A percentile compares a stretch with the other conserved stretches of the same genome.
These are phyloP conservation scores for Plectosphaerella cucumerina DNA, from an alignment of 2,329 filamentous ascomycete species.

Conservation along the genomic window DNA sequence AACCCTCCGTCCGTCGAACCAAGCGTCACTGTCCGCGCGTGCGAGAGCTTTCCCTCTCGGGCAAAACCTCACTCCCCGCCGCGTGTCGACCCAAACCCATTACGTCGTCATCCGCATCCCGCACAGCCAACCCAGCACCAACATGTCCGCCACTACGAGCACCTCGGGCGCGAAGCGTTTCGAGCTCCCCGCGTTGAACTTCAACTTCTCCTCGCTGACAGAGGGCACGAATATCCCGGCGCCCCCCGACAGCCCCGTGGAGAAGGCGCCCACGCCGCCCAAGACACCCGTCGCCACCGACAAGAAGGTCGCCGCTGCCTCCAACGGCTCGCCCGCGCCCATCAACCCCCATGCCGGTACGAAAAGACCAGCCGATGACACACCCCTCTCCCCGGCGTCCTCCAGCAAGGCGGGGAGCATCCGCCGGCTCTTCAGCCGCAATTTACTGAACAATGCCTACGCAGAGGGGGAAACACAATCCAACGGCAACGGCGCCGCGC, in stretches of 20 bases:
- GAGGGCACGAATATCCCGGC: slow-evolving; percentile 59
- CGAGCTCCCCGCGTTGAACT: slow-evolving; percentile 53
- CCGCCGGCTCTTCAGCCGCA: slow-evolving; percentile 53
- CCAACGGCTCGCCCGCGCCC: not conserved
- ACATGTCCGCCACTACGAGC: slow-evolving; percentile 6
- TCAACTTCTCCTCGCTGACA: slow-evolving; percentile 56
- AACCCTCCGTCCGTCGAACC: too few species aligned
- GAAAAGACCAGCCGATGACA: slow-evolving; percentile 47
- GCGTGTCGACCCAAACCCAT: too few species aligned
- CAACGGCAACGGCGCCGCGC: slow-evolving; percentile 28
- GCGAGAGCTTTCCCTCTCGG: too few species aligned
- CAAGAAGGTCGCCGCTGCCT: slow-evolving; percentile 16
- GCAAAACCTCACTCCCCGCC: too few species aligned
- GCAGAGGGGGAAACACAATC: slow-evolving; percentile 42
- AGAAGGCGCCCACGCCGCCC: slow-evolving; percentile 42
- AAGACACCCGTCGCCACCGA: slow-evolving; percentile 22
- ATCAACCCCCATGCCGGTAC: slow-evolving; percentile 31
- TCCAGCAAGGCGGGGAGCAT: slow-evolving; percentile 52
- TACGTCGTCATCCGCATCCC: too few species aligned
- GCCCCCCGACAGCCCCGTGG: slow-evolving; percentile 49
- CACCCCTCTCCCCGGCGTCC: slow-evolving; percentile 46
- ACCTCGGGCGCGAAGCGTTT: slow-evolving; percentile 32
- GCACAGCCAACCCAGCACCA: not conserved
- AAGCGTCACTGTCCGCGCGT: too few species aligned
- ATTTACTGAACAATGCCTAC: slow-evolving; percentile 49